Evolutionary conservation across 129 eudicot species (phyloP).

Genomic region (Tagetes erecta): DNA sequence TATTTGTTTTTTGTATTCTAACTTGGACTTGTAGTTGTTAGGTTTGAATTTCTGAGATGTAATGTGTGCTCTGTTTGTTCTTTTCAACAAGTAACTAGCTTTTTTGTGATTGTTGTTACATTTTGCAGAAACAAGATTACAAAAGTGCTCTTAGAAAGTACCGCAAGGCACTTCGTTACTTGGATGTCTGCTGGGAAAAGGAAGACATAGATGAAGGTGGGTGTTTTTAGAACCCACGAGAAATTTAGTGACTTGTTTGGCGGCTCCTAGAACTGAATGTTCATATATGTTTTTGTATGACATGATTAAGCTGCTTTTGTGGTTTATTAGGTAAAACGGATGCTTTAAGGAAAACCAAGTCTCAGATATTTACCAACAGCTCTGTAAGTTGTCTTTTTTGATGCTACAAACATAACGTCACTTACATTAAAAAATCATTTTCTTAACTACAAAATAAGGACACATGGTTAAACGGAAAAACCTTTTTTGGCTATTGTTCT

Average conservation of each 20-base stretch:
- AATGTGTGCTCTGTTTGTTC: constrained; percentile 3
- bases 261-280: neutral
- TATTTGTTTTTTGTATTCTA: neutral
- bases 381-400: constrained; percentile 62
- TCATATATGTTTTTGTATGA: constrained; percentile 2
- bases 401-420: constrained; percentile 5
- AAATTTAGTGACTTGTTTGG: neutral
- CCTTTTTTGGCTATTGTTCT: neutral
- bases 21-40: constrained; percentile 11
- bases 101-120: neutral
- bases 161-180: constrained; percentile 72
- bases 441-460: constrained; percentile 11
- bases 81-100: constrained; percentile 18
- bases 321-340: constrained; percentile 52
- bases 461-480: neutral
- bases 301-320: constrained; percentile 24
- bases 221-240: constrained; percentile 1
- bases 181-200: constrained; percentile 86
- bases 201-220: constrained; percentile 79
- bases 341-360: constrained; percentile 67
- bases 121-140: constrained; percentile 72
- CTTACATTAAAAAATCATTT: neutral
- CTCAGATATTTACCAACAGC: constrained; percentile 72
- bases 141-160: constrained; percentile 90
- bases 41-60: constrained; percentile 16